phyloP scores from a whole-genome alignment of 2,329 filamentous ascomycete species.

The Blumeria hordei region DNA sequence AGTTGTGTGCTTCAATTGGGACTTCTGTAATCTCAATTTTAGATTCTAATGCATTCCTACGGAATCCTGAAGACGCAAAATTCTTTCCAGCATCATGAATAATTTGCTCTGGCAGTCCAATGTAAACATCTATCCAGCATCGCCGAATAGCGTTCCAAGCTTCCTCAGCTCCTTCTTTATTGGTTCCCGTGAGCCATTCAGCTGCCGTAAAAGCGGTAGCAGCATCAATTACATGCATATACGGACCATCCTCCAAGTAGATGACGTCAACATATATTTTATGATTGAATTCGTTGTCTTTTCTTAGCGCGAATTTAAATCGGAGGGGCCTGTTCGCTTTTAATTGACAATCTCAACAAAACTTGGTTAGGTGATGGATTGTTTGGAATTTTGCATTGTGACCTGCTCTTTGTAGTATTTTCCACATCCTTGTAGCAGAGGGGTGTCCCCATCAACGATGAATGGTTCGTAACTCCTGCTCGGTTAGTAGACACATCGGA shows the following conservation, averaged over 20 bases:
- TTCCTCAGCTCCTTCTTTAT: background rate
- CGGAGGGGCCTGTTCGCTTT: background rate
- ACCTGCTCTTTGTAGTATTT: background rate
- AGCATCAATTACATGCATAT: conserved; percentile 2
- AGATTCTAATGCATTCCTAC: background rate
- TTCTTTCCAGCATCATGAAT: conserved; percentile 2
- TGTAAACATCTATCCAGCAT: conserved; percentile 3
- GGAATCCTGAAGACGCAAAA: conserved; percentile 2
- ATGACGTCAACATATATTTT: background rate
- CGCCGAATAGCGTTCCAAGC: background rate
- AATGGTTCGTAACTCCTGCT: background rate
- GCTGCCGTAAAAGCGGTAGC: background rate
- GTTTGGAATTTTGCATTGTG: background rate
- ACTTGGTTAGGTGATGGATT: background rate
- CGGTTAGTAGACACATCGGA: background rate
- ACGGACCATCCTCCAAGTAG: background rate
- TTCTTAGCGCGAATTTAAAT: background rate
- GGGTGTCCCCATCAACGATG: background rate
- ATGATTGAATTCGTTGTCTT: background rate
- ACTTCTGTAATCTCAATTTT: background rate
- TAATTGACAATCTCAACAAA: background rate
- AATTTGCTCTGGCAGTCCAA: conserved; percentile 1
- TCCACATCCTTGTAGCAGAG: background rate
- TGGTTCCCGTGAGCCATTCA: background rate
- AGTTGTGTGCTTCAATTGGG: background rate